Evolutionary conservation across 345 rosid genomes (phyloP).

Genomic region (Sisymbrium altissimum): DNA sequence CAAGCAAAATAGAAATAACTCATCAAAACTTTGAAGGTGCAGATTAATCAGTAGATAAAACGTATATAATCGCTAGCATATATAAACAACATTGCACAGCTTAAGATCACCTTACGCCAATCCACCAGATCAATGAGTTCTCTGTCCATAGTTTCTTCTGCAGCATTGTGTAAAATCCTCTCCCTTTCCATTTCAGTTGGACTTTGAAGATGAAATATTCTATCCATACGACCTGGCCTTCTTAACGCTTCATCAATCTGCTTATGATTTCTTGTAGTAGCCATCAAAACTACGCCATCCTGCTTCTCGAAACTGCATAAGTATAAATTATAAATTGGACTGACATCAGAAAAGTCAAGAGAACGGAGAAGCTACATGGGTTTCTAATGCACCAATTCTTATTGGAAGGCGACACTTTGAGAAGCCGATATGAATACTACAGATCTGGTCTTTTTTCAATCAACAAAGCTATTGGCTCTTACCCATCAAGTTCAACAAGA

Average conservation of each 20-base stretch:
- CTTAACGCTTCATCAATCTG: conserved; percentile 89
- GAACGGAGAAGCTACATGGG: conserved; percentile 7
- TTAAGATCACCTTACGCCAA: conserved; percentile 73
- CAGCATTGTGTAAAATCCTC: conserved; percentile 66
- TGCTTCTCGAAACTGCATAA: conserved; percentile 86
- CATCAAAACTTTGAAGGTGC: not conserved
- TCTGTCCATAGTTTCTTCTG: conserved; percentile 84
- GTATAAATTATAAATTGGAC: not conserved
- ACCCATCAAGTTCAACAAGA: conserved; percentile 99
- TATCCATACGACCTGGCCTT: conserved; percentile 97
- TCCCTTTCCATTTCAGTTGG: conserved; percentile 93
- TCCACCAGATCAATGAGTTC: conserved; percentile 73
- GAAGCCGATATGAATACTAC: not conserved
- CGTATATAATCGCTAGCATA: not conserved
- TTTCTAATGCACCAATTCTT: conserved; percentile 1
- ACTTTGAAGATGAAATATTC: conserved; percentile 83
- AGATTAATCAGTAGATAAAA: not conserved
- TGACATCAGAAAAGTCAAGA: conserved; percentile 4
- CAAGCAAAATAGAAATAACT: conserved; percentile 1
- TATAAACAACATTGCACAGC: conserved; percentile 1
- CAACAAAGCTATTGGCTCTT: conserved; percentile 29
- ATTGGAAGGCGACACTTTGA: not conserved
- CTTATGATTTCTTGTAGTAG: conserved; percentile 84
- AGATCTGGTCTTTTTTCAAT: not conserved
- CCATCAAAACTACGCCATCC: conserved; percentile 98